phyloP scores from a whole-genome alignment of 768 basidiomycete genomes.

The Termitomyces sp. region DNA sequence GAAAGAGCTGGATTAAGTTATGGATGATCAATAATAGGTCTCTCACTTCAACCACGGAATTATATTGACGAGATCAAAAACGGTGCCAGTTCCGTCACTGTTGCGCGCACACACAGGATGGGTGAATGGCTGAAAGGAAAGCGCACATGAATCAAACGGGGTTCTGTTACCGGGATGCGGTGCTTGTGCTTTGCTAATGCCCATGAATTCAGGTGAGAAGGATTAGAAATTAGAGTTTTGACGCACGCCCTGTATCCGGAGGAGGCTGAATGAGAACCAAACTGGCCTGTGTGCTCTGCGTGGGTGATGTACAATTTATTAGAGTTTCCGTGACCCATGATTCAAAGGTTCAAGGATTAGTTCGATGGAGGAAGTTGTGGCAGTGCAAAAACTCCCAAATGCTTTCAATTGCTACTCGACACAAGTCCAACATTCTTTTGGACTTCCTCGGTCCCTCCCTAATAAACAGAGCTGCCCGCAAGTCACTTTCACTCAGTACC shows the following conservation, averaged over 20 bases:
- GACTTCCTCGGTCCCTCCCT: conserved; percentile 40
- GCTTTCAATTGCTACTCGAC: conserved; percentile 15
- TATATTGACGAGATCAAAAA: conserved; percentile 89
- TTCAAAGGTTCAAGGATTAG: conserved; percentile 5
- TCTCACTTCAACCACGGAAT: conserved; percentile 91
- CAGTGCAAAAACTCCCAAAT: conserved; percentile 4
- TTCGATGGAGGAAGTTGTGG: background rate
- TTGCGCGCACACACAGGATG: conserved; percentile 89
- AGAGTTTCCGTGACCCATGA: conserved; percentile 84
- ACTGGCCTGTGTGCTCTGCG: conserved; percentile 75
- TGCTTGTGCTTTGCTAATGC: conserved; percentile 60
- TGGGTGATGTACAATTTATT: conserved; percentile 88
- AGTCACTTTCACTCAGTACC: background rate
- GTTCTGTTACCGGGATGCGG: conserved; percentile 60
- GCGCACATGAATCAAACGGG: conserved; percentile 88
- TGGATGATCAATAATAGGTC: background rate
- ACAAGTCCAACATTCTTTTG: conserved; percentile 24
- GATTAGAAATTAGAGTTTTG: conserved; percentile 2
- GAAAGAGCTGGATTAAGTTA: conserved; percentile 7
- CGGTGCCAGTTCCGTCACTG: conserved; percentile 69
- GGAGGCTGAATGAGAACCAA: conserved; percentile 80
- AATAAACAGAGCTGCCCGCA: conserved; percentile 13
- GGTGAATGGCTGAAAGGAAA: conserved; percentile 85
- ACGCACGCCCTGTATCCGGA: conserved; percentile 63
- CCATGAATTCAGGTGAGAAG: conserved; percentile 10